Conservation (phyloP, 1,284 basidiomycete genomes). For the Ceratobasidium sp. region DNA sequence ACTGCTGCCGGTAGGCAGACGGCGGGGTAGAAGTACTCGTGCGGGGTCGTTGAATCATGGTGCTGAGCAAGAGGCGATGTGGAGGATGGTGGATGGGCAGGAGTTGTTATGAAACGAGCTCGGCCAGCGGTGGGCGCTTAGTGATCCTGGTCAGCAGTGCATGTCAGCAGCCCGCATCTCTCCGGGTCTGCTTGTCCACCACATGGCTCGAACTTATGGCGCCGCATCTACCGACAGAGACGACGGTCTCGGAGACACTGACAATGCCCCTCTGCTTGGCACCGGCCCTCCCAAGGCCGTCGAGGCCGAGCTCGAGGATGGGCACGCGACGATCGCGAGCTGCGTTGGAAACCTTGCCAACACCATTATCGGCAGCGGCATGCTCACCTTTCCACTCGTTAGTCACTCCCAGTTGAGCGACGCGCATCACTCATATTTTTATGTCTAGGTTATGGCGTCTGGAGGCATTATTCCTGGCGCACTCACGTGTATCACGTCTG, state of each 20-base stretch:
- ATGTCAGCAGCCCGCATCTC: not conserved
- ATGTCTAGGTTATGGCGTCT: constrained; percentile 79
- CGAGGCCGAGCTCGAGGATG: constrained; percentile 58
- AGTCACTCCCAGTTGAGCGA: constrained; percentile 49
- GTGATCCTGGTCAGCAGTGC: not conserved
- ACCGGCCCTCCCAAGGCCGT: constrained; percentile 15
- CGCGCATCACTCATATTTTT: constrained; percentile 36
- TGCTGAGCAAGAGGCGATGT: not conserved
- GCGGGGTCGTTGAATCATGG: constrained; percentile 19
- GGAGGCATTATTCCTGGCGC: constrained; percentile 88
- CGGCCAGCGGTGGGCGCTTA: constrained; percentile 34
- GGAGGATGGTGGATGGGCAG: not conserved
- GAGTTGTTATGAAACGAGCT: not conserved
- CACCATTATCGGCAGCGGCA: constrained; percentile 90
- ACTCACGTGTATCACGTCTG: constrained; percentile 89
- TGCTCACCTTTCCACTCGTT: constrained; percentile 85
- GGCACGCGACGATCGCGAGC: constrained; percentile 72
- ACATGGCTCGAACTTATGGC: constrained; percentile 34
- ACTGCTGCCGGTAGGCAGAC: not conserved
- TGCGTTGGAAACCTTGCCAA: constrained; percentile 82
- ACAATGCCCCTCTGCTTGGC: constrained; percentile 30
- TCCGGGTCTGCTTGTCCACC: not conserved
- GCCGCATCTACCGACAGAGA: constrained; percentile 25
- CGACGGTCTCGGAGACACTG: constrained; percentile 15
- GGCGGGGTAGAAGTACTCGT: constrained; percentile 1